A percentile compares a stretch with the other conserved stretches of the same genome.
Conservation (phyloP, 2,329 filamentous ascomycete genomes). For the Penicillium nordicum region DNA sequence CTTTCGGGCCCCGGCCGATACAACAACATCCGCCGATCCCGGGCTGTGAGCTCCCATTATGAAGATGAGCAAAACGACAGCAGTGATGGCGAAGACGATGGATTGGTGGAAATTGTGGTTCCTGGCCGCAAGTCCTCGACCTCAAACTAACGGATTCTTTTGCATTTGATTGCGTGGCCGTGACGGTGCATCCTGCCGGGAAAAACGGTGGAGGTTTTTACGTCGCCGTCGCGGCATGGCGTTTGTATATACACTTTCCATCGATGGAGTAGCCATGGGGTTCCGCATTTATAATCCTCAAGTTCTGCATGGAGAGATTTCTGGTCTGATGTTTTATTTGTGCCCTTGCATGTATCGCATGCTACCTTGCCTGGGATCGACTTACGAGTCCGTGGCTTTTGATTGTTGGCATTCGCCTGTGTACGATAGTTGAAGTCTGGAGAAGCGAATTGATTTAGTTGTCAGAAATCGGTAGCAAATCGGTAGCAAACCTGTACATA, state of each 20-base stretch:
- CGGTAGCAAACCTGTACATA: neutral
- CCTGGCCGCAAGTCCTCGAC: constrained; percentile 38
- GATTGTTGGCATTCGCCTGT: constrained; percentile 15
- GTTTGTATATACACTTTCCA: constrained; percentile 25
- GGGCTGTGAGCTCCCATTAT: constrained; percentile 31
- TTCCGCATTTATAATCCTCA: constrained; percentile 14
- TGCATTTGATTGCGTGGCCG: constrained; percentile 2
- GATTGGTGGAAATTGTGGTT: constrained; percentile 46
- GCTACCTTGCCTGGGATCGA: constrained; percentile 7
- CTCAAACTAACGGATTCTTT: constrained; percentile 14
- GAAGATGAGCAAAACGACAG: constrained; percentile 45
- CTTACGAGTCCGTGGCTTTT: constrained; percentile 9
- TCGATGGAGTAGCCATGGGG: constrained; percentile 15
- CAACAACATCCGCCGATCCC: constrained; percentile 42
- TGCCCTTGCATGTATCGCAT: constrained; percentile 14
- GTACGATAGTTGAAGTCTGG: constrained; percentile 24
- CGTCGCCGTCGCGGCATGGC: constrained; percentile 7
- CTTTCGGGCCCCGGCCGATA: constrained; percentile 51
- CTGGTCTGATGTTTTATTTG: constrained; percentile 10
- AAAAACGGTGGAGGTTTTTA: neutral
- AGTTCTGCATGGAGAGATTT: constrained; percentile 10
- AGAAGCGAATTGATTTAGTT: constrained; percentile 19
- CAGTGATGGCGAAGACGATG: constrained; percentile 44
- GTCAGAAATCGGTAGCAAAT: neutral
- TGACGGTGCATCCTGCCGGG: neutral